Evolutionary conservation across 2,329 filamentous ascomycete genomes (phyloP).

Genomic region (Chaetomium sp.): DNA sequence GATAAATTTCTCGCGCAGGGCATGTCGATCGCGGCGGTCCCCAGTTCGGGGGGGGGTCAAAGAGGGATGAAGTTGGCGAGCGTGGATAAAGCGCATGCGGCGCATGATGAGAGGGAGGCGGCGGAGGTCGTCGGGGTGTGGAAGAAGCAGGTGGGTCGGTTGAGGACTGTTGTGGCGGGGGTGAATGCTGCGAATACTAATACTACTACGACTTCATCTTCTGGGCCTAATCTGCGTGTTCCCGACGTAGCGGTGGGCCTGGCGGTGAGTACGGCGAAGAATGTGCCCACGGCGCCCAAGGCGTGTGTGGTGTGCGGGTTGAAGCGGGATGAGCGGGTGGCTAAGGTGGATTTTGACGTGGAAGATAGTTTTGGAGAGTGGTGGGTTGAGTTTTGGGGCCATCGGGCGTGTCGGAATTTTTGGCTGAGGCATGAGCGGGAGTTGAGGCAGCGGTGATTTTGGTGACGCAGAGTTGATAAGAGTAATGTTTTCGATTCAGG

Average conservation of each 20-base stretch:
- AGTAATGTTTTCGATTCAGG: too few relatives aligned
- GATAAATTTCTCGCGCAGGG: slow-evolving; percentile 78
- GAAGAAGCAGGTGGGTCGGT: slow-evolving; percentile 66
- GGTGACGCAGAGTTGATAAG: background rate
- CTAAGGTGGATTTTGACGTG: slow-evolving; percentile 66
- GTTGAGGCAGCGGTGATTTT: slow-evolving; percentile 63
- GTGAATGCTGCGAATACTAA: slow-evolving; percentile 43
- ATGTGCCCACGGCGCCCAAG: slow-evolving; percentile 66
- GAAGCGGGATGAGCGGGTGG: slow-evolving; percentile 76
- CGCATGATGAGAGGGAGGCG: slow-evolving; percentile 77
- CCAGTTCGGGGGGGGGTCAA: slow-evolving; percentile 46
- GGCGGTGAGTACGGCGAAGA: slow-evolving; percentile 60
- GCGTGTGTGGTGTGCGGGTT: slow-evolving; percentile 81
- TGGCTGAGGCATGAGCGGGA: slow-evolving; percentile 71
- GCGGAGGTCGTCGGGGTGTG: slow-evolving; percentile 69
- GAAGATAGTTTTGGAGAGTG: slow-evolving; percentile 94
- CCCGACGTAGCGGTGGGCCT: slow-evolving; percentile 68
- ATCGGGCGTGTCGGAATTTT: slow-evolving; percentile 72
- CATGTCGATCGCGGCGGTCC: slow-evolving; percentile 75
- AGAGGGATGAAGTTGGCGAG: slow-evolving; percentile 83
- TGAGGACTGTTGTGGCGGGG: slow-evolving; percentile 66
- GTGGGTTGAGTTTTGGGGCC: slow-evolving; percentile 89
- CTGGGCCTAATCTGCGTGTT: slow-evolving; percentile 39
- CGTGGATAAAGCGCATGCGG: slow-evolving; percentile 74
- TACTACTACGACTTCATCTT: slow-evolving; percentile 12